These are phyloP conservation scores for Boletus semigastroideus DNA, from an alignment of 1,284 basidiomycete species.

Conservation along the genomic window DNA sequence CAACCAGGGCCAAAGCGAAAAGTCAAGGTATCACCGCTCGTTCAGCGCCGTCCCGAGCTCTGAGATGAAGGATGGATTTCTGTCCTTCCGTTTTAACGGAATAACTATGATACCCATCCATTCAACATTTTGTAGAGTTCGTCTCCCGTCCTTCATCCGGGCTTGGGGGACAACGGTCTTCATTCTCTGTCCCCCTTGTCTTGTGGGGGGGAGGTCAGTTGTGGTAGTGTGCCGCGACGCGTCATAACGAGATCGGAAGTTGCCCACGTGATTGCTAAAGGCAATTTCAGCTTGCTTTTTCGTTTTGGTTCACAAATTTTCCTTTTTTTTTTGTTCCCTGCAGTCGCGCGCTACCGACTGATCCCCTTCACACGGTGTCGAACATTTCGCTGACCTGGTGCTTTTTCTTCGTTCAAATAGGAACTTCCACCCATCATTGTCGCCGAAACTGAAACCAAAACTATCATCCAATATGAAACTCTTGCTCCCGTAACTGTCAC, in stretches of 20 bases:
- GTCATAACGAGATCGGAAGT: slow-evolving; percentile 38
- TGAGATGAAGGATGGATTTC: slow-evolving; percentile 82
- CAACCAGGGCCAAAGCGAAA: slow-evolving; percentile 64
- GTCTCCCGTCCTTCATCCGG: slow-evolving; percentile 82
- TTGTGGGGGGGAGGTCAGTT: slow-evolving; percentile 49
- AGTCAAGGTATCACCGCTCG: slow-evolving; percentile 82
- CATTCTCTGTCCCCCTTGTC: slow-evolving; percentile 70
- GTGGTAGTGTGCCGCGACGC: slow-evolving; percentile 33
- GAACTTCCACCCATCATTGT: slow-evolving; percentile 64
- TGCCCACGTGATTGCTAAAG: slow-evolving; percentile 44
- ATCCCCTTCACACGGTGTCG: slow-evolving; percentile 36
- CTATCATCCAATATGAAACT: slow-evolving; percentile 61
- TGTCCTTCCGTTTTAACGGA: slow-evolving; percentile 40
- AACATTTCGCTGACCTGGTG: slow-evolving; percentile 34
- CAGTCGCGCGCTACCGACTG: slow-evolving; percentile 34
- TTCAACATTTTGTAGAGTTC: slow-evolving; percentile 59
- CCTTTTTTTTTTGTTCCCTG: slow-evolving; percentile 23
- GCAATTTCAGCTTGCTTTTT: slow-evolving; percentile 18
- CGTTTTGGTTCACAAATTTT: too few relatives aligned
- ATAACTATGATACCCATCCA: slow-evolving; percentile 21
- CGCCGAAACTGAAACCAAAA: slow-evolving; percentile 66
- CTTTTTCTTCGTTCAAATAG: slow-evolving; percentile 39
- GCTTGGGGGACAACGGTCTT: slow-evolving; percentile 80
- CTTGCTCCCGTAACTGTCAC: slow-evolving; percentile 51
- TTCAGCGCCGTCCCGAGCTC: slow-evolving; percentile 82